Evolutionary conservation across 1,284 basidiomycete genomes (phyloP).

Genomic region (Mycosarcoma maydis): DNA sequence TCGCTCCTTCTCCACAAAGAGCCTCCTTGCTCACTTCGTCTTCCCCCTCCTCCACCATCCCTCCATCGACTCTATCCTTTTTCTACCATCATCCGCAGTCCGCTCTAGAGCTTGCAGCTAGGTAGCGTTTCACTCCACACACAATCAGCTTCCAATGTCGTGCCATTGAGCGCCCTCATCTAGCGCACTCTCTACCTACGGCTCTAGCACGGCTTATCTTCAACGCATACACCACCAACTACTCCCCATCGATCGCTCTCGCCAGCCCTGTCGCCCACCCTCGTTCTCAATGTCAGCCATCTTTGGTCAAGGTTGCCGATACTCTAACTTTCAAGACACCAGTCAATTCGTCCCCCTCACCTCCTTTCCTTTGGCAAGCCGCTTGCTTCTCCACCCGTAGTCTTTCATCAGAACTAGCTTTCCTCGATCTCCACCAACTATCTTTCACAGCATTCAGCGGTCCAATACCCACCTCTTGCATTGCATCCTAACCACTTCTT

Average conservation of each 20-base stretch:
- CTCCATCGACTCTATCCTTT: no score
- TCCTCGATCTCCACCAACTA: no score
- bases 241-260: not conserved
- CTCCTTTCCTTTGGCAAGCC: not conserved
- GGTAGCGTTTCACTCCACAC: no score
- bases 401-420: no score
- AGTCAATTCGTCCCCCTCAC: slow-evolving; percentile 16
- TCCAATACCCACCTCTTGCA: no score
- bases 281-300: slow-evolving; percentile 42
- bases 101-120: no score
- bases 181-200: not conserved
- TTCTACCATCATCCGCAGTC: not conserved
- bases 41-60: not conserved
- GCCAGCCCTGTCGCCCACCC: slow-evolving; percentile 10
- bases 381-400: not conserved
- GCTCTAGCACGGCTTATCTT: not conserved
- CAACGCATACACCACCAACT: slow-evolving; percentile 3
- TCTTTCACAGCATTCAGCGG: not conserved
- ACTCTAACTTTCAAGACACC: slow-evolving; percentile 47
- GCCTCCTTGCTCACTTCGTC: not conserved
- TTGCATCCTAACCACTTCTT: no score
- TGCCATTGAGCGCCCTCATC: slow-evolving; percentile 1
- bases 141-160: slow-evolving; percentile 20
- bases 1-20: no score
- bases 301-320: slow-evolving; percentile 50